Conservation (phyloP, 2,329 filamentous ascomycete species). For the Penicillium decumbens region DNA sequence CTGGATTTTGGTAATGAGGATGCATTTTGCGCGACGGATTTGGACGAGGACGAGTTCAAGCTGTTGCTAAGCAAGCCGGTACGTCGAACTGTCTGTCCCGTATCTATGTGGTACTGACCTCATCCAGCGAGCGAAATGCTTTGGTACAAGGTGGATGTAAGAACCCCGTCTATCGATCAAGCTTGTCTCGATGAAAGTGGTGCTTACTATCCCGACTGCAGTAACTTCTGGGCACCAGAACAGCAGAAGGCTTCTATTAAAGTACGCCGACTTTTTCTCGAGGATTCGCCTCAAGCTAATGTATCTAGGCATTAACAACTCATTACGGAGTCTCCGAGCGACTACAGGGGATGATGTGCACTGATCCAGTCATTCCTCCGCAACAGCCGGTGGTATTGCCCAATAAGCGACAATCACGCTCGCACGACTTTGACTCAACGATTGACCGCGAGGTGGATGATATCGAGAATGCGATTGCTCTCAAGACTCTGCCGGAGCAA, state of each 20-base stretch:
- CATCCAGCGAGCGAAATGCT: constrained; percentile 43
- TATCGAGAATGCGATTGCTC: constrained; percentile 29
- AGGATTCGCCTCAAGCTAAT: constrained; percentile 4
- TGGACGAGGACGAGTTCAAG: constrained; percentile 34
- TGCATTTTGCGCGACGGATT: constrained; percentile 39
- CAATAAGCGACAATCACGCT: constrained; percentile 12
- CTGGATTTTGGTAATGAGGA: constrained; percentile 43
- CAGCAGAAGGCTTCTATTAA: constrained; percentile 54
- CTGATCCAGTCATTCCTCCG: constrained; percentile 45
- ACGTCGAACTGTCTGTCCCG: constrained; percentile 8
- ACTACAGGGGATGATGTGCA: constrained; percentile 60
- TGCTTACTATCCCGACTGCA: constrained; percentile 26
- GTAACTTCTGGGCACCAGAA: constrained; percentile 67
- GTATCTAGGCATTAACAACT: constrained; percentile 47
- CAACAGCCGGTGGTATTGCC: constrained; percentile 17
- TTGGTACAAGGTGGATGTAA: constrained; percentile 67
- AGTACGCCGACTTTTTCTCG: constrained; percentile 19
- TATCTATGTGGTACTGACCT: not conserved
- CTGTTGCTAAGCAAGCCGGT: constrained; percentile 33
- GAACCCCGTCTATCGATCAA: constrained; percentile 21
- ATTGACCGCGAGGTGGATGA: constrained; percentile 23
- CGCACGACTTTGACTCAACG: constrained; percentile 4
- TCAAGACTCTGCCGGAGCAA: constrained; percentile 22
- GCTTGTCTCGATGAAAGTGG: not conserved
- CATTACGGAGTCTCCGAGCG: constrained; percentile 66